Conservation (phyloP, 371 early-diverging fungal genomes). For the Actinomucor elegans region DNA sequence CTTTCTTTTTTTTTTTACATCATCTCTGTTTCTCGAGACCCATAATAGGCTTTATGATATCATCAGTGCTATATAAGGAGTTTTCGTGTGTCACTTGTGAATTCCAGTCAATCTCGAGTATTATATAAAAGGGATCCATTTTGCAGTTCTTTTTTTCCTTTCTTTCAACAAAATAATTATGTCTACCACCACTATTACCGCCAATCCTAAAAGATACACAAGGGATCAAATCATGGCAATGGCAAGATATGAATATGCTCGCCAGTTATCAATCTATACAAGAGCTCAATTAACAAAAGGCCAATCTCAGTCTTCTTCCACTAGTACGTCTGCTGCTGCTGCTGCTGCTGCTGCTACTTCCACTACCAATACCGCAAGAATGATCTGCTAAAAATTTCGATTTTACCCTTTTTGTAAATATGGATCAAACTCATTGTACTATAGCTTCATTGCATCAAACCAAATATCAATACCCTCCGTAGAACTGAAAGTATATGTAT, state of each 20-base stretch:
- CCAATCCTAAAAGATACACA: conserved; percentile 5
- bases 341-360: not conserved
- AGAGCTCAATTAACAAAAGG: conserved; percentile 19
- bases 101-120: too few relatives aligned
- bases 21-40: too few relatives aligned
- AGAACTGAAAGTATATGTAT: not conserved
- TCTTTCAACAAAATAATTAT: not conserved
- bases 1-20: too few relatives aligned
- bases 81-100: too few relatives aligned
- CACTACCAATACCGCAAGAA: not conserved
- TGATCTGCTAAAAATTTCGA: conserved; percentile 1
- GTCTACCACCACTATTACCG: not conserved
- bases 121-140: conserved; percentile 3
- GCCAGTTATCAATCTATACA: conserved; percentile 35
- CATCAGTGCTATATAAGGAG: too few relatives aligned
- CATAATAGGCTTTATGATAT: too few relatives aligned
- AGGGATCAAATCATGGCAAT: conserved; percentile 38
- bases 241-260: conserved; percentile 47
- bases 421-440: not conserved
- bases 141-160: not conserved
- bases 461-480: too few relatives aligned
- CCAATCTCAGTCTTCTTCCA: not conserved
- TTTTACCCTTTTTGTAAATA: conserved; percentile 5
- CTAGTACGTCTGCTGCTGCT: not conserved
- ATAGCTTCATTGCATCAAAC: not conserved